A percentile compares a stretch with the other conserved stretches of the same genome.
Evolutionary conservation across 2,329 filamentous ascomycete species (phyloP).

Genomic region (Mycogone perniciosa): DNA sequence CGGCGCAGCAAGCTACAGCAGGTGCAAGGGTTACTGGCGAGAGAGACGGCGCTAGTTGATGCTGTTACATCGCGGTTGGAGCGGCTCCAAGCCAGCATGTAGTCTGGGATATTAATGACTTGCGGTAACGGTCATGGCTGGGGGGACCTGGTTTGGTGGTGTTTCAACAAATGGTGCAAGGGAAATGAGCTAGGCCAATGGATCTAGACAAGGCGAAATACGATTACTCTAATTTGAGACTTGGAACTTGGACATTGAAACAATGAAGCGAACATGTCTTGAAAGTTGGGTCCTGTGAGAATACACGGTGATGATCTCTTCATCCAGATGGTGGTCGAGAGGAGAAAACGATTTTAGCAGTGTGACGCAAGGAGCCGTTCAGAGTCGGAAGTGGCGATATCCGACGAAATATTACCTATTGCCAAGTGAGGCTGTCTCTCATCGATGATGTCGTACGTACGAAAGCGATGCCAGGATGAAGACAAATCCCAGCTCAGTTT

Average conservation of each 20-base stretch:
- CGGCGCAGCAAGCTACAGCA: conserved; percentile 57
- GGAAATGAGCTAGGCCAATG: neutral
- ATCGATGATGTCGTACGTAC: no score
- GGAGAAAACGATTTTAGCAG: no score
- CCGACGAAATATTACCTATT: no score
- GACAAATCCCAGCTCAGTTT: no score
- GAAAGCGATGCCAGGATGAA: no score
- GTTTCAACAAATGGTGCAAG: neutral
- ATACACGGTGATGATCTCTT: no score
- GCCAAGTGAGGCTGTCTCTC: no score
- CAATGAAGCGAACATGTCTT: neutral
- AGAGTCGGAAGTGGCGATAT: no score
- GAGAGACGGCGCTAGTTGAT: conserved; percentile 63
- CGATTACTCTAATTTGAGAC: neutral
- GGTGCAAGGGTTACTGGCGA: conserved; percentile 56
- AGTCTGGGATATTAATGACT: conserved; percentile 9
- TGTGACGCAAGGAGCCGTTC: no score
- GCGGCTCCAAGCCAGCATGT: conserved; percentile 40
- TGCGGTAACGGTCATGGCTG: neutral
- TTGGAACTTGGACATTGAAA: neutral
- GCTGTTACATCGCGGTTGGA: conserved; percentile 58
- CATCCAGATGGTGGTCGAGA: no score
- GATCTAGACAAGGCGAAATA: neutral
- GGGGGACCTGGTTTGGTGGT: neutral
- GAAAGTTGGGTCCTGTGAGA: neutral